Percentiles rank a stretch among this genome's conserved stretches.
Conservation (phyloP, 345 rosid genomes). For the Salix brachista region DNA sequence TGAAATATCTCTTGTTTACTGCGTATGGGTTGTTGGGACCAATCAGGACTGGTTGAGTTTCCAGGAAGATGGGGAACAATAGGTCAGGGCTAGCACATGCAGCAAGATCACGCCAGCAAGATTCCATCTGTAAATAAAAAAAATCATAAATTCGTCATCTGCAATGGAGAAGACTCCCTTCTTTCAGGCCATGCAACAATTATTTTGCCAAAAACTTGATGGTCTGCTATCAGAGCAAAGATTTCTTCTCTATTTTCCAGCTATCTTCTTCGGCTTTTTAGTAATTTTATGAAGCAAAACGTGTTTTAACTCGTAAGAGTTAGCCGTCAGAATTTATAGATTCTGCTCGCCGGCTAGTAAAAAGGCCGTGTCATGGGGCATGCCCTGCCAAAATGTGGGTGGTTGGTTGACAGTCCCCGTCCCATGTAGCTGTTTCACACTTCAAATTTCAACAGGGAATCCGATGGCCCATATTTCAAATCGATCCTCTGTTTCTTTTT, state of each 20-base stretch:
- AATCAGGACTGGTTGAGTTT: background rate
- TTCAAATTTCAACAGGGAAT: background rate
- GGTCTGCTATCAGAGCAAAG: background rate
- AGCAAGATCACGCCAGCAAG: background rate
- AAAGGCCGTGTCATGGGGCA: background rate
- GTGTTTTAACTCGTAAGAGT: background rate
- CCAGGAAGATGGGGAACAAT: background rate
- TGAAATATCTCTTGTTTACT: background rate
- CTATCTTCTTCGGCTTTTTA: too few species aligned
- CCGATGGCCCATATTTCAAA: background rate
- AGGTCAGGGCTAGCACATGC: background rate
- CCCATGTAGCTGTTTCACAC: background rate
- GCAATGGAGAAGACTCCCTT: too few species aligned
- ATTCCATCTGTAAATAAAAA: too few species aligned
- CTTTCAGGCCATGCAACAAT: background rate
- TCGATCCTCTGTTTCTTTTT: background rate
- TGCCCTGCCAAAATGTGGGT: background rate
- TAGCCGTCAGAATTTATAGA: background rate
- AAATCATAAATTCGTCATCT: too few species aligned
- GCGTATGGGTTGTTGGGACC: background rate
- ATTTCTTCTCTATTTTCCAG: background rate
- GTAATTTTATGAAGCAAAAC: background rate
- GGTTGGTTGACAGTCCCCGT: background rate
- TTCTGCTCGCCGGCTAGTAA: too few species aligned
- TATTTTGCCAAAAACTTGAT: too few species aligned